Conservation (phyloP, 345 rosid genomes). For the Pugionium dolabratum region DNA sequence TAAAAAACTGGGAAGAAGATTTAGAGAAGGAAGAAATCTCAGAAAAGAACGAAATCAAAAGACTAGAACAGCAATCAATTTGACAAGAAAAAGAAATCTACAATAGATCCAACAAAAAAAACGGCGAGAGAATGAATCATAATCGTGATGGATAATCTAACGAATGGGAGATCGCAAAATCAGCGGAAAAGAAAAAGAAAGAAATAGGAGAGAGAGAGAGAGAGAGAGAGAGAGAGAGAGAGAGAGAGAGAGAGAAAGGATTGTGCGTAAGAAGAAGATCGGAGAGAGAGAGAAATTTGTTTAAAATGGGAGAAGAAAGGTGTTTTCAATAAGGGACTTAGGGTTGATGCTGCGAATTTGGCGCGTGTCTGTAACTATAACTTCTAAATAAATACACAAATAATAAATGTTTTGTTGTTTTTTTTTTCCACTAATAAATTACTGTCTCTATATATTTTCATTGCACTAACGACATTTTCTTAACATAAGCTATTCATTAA, state of each 20-base stretch:
- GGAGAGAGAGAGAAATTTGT: constrained; percentile 3
- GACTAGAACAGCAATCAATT: constrained; percentile 1
- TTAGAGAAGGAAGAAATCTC: neutral
- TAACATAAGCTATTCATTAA: neutral
- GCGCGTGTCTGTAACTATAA: constrained; percentile 36
- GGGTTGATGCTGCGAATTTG: constrained; percentile 28
- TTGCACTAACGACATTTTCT: neutral
- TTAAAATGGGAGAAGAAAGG: constrained; percentile 10
- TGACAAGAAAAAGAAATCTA: neutral
- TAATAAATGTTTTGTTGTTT: neutral
- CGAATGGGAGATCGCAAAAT: constrained; percentile 23
- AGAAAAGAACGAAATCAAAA: neutral
- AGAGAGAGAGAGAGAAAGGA: constrained; percentile 3
- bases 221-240: constrained; percentile 3
- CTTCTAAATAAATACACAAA: neutral
- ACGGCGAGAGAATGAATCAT: constrained; percentile 17
- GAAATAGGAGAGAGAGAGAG: neutral
- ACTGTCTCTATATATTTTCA: neutral
- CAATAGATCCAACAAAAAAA: constrained; percentile 27
- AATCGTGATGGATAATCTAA: constrained; percentile 20
- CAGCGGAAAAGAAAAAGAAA: neutral
- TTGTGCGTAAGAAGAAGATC: constrained; percentile 15
- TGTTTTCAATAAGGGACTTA: neutral
- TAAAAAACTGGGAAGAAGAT: neutral
- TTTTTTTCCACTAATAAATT: neutral